Percentiles rank a stretch among this genome's conserved stretches.
Evolutionary conservation across 352 stramenopile genomes (phyloP).

Genomic region (Thalassiosira pacifica): DNA sequence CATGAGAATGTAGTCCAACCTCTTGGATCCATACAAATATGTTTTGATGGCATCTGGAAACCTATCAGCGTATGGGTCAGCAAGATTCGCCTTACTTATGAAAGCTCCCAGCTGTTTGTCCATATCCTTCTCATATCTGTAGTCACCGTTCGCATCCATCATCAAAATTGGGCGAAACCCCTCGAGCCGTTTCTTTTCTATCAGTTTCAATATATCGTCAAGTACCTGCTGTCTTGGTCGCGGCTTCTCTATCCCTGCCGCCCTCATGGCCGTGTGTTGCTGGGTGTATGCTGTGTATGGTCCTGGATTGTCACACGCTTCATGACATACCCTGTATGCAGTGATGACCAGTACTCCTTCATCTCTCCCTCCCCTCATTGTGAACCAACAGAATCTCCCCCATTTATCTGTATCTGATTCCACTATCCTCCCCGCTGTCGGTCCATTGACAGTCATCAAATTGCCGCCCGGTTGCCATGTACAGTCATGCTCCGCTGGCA

Average conservation of each 20-base stretch:
- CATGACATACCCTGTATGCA: conserved; percentile 44
- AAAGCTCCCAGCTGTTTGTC: conserved; percentile 9
- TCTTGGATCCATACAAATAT: not conserved
- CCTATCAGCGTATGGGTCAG: conserved; percentile 8
- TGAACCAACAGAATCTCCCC: conserved; percentile 27
- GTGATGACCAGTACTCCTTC: conserved; percentile 28
- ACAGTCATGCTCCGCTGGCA: not conserved
- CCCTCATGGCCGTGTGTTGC: not conserved
- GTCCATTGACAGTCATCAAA: not conserved
- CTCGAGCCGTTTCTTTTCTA: not conserved
- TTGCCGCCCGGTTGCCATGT: conserved; percentile 18
- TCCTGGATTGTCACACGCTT: not conserved
- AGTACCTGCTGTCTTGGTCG: not conserved
- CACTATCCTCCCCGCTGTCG: not conserved
- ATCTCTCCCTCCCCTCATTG: conserved; percentile 5
- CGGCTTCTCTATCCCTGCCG: not conserved
- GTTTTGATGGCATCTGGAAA: not conserved
- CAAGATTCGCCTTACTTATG: not conserved
- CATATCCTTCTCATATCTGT: not conserved
- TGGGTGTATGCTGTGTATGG: conserved; percentile 26
- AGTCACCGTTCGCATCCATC: conserved; percentile 47
- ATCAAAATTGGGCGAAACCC: conserved; percentile 26
- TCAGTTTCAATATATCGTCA: not conserved
- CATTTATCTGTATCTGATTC: not conserved
- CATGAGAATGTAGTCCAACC: conserved; percentile 27